These are phyloP conservation scores for Achaetomiella virescens DNA, from an alignment of 495 filamentous ascomycete species.

Conservation along the genomic window DNA sequence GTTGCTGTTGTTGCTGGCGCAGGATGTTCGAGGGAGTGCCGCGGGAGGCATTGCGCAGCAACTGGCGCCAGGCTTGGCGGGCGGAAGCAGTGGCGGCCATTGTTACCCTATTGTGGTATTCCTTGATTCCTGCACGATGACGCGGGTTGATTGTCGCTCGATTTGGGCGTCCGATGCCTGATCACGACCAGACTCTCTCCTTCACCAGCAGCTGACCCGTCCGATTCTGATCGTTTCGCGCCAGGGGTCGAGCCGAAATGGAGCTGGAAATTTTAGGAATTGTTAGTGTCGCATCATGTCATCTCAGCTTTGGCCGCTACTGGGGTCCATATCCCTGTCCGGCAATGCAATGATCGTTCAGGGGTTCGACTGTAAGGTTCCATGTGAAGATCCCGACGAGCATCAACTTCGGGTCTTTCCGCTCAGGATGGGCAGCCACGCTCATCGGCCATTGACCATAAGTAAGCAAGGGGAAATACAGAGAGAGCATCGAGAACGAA, in stretches of 20 bases:
- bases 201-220: neutral
- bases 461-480: too few species aligned
- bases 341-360: too few species aligned
- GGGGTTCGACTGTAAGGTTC: too few species aligned
- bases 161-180: neutral
- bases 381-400: too few species aligned
- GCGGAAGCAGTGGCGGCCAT: constrained; percentile 24
- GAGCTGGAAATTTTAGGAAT: constrained; percentile 14
- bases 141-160: constrained; percentile 3
- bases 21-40: neutral
- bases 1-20: neutral
- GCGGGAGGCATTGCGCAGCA: constrained; percentile 19
- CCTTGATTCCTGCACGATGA: constrained; percentile 14
- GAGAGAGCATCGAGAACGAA: too few species aligned
- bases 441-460: too few species aligned
- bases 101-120: constrained; percentile 3
- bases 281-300: constrained; percentile 20
- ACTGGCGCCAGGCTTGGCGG: constrained; percentile 30
- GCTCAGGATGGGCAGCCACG: too few species aligned
- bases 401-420: too few species aligned
- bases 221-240: neutral
- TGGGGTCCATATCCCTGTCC: too few species aligned
- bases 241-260: constrained; percentile 1
- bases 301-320: neutral
- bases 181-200: neutral